These are phyloP conservation scores for Ceriops zippeliana DNA, from an alignment of 345 rosid genomes.

Conservation along the genomic window DNA sequence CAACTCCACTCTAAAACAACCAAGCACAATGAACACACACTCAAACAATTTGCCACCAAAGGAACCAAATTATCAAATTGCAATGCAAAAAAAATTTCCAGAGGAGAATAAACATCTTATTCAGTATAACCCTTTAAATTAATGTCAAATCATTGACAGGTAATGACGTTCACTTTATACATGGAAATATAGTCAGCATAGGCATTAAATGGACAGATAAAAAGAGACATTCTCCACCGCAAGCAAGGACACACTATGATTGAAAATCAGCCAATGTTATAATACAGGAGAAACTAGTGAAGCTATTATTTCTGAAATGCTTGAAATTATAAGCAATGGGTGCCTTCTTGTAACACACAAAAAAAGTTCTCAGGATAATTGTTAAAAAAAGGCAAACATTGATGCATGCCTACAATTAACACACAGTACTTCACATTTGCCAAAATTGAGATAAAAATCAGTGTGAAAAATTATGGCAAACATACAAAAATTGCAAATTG, in stretches of 20 bases:
- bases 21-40: constrained; percentile 6
- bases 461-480: constrained; percentile 5
- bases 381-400: not conserved
- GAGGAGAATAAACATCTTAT: constrained; percentile 3
- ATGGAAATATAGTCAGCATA: not conserved
- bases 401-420: not conserved
- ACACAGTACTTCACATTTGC: not conserved
- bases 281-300: not conserved
- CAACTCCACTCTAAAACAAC: constrained; percentile 72
- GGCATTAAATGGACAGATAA: not conserved
- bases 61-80: not conserved
- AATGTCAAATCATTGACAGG: not conserved
- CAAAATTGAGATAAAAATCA: not conserved
- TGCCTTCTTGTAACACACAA: too few relatives aligned
- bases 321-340: not conserved
- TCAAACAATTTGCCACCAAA: not conserved
- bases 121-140: not conserved
- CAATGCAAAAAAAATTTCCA: not conserved
- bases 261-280: not conserved
- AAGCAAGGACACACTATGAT: not conserved
- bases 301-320: not conserved
- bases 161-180: constrained; percentile 1
- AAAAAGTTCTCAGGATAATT: too few relatives aligned
- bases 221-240: not conserved
- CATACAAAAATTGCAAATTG: constrained; percentile 61